Evolutionary conservation across 2,329 filamentous ascomycete species (phyloP).

Genomic region (Sclerotiophoma versabilis): DNA sequence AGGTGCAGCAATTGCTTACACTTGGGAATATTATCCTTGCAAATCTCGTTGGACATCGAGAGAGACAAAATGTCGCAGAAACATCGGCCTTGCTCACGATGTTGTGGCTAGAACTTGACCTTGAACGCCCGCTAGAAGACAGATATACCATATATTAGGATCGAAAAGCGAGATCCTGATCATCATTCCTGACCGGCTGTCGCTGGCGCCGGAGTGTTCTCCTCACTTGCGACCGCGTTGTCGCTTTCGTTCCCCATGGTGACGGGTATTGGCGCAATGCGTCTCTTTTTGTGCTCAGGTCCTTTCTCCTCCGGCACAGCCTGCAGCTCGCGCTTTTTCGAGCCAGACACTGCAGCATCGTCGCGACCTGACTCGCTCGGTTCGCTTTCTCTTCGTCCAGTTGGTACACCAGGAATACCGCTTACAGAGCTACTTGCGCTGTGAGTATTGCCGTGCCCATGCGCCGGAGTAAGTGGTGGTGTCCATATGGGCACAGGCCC

Average conservation of each 20-base stretch:
- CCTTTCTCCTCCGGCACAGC: slow-evolving; percentile 47
- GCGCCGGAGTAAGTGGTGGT: slow-evolving; percentile 83
- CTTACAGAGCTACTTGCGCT: slow-evolving; percentile 63
- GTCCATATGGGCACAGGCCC: slow-evolving; percentile 76
- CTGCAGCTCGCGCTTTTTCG: slow-evolving; percentile 49
- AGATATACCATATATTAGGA: not conserved
- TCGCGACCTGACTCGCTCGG: slow-evolving; percentile 48
- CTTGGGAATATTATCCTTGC: not conserved
- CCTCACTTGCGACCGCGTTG: slow-evolving; percentile 40
- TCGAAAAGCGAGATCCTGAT: not conserved
- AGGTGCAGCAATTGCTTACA: not conserved
- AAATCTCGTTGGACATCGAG: not conserved
- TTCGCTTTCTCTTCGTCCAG: slow-evolving; percentile 41
- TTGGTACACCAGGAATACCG: slow-evolving; percentile 51
- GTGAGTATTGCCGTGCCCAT: slow-evolving; percentile 51
- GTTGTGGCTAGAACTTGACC: not conserved
- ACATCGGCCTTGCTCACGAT: not conserved
- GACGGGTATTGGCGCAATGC: slow-evolving; percentile 56
- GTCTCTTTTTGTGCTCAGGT: slow-evolving; percentile 52
- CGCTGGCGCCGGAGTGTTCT: slow-evolving; percentile 29
- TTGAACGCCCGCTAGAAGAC: slow-evolving; percentile 14
- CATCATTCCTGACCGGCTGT: not conserved
- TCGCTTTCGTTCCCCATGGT: slow-evolving; percentile 35
- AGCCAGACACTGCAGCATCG: slow-evolving; percentile 29
- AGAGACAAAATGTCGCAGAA: not conserved